These are phyloP conservation scores for Teratosphaeria epicoccoides DNA, from an alignment of 2,329 filamentous ascomycete genomes.

Conservation along the genomic window DNA sequence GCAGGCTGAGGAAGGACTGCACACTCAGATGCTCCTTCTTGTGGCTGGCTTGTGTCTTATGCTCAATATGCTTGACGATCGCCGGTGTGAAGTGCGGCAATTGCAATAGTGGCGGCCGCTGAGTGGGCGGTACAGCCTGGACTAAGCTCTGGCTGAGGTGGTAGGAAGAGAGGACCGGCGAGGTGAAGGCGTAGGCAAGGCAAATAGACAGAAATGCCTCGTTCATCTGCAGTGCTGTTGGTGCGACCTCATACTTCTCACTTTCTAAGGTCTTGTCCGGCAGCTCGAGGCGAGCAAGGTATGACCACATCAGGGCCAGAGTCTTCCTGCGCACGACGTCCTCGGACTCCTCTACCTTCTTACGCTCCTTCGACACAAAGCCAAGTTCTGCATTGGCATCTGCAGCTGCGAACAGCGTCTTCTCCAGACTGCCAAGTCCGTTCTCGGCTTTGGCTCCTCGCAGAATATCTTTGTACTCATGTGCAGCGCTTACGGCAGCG, in stretches of 20 bases:
- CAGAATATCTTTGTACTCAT: conserved; percentile 70
- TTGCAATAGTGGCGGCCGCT: conserved; percentile 66
- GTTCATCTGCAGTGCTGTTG: conserved; percentile 73
- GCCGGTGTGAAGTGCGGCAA: conserved; percentile 72
- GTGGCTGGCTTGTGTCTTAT: conserved; percentile 43
- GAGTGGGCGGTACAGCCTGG: conserved; percentile 77
- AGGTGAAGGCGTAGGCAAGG: conserved; percentile 75
- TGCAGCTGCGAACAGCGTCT: conserved; percentile 54
- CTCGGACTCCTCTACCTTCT: conserved; percentile 69
- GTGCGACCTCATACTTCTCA: conserved; percentile 81
- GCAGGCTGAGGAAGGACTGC: conserved; percentile 78
- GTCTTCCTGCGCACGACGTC: conserved; percentile 73
- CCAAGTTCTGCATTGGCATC: conserved; percentile 33
- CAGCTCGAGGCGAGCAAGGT: conserved; percentile 78
- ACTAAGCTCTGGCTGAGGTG: conserved; percentile 75
- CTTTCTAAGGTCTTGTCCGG: conserved; percentile 66
- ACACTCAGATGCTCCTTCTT: conserved; percentile 60
- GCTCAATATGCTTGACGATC: conserved; percentile 55
- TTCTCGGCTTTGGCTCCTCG: conserved; percentile 69
- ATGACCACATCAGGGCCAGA: conserved; percentile 85
- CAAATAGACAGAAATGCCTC: conserved; percentile 79
- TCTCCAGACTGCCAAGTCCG: conserved; percentile 73
- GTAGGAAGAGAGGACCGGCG: conserved; percentile 73
- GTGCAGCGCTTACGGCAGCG: conserved; percentile 68
- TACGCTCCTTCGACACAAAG: conserved; percentile 62